Conservation (phyloP, 805 yeast genomes). For the Millerozyma miso region DNA sequence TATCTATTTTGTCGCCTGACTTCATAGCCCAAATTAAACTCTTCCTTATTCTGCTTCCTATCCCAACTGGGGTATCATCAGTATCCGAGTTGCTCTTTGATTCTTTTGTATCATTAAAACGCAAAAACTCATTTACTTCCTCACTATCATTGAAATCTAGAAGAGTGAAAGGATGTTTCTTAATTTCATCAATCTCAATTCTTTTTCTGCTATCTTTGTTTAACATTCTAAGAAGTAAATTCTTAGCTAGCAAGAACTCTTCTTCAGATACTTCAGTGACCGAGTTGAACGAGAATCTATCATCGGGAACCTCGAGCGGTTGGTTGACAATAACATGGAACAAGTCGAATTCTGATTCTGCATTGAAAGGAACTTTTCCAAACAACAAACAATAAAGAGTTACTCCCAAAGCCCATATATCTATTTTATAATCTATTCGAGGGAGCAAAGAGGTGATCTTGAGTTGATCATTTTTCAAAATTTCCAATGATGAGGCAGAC, state of each 20-base stretch:
- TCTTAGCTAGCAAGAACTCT: constrained; percentile 48
- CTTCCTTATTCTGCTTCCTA: constrained; percentile 60
- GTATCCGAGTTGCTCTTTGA: constrained; percentile 39
- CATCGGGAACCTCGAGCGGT: constrained; percentile 52
- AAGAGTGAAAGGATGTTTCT: constrained; percentile 64
- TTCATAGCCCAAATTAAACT: constrained; percentile 43
- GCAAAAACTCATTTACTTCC: constrained; percentile 33
- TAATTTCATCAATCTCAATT: constrained; percentile 66
- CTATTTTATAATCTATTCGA: constrained; percentile 75
- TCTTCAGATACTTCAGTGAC: constrained; percentile 35
- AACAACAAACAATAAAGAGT: constrained; percentile 83
- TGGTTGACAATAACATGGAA: constrained; percentile 75
- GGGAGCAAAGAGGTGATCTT: constrained; percentile 27
- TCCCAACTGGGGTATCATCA: constrained; percentile 68
- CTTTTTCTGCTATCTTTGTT: constrained; percentile 68
- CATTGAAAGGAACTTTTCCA: constrained; percentile 87
- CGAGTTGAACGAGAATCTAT: constrained; percentile 29
- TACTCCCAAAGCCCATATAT: constrained; percentile 97
- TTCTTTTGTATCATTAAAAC: constrained; percentile 20
- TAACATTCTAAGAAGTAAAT: constrained; percentile 58
- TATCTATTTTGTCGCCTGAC: constrained; percentile 21
- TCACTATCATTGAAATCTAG: constrained; percentile 37
- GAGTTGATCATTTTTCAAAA: constrained; percentile 17
- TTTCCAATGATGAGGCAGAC: constrained; percentile 20
- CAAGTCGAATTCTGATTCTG: constrained; percentile 78